These are phyloP conservation scores for Saccharomycopsis babjevae DNA, from an alignment of 805 yeast genomes.

Conservation along the genomic window DNA sequence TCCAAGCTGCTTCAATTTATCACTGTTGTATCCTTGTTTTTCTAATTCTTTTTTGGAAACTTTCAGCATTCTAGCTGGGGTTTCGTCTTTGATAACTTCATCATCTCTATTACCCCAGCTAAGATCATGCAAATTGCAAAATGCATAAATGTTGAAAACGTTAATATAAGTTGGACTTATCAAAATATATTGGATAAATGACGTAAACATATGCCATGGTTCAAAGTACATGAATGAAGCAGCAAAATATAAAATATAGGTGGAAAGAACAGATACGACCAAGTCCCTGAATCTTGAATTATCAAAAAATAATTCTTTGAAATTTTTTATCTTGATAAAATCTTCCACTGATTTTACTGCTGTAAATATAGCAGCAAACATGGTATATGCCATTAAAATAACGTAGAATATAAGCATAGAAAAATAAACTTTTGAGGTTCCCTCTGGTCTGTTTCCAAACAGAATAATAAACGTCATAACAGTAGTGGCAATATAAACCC, in stretches of 20 bases:
- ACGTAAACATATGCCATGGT: slow-evolving; percentile 88
- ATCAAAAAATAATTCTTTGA: slow-evolving; percentile 38
- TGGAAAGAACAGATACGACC: slow-evolving; percentile 75
- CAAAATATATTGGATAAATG: slow-evolving; percentile 73
- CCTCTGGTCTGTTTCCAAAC: slow-evolving; percentile 90
- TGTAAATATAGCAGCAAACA: slow-evolving; percentile 77
- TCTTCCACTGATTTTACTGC: slow-evolving; percentile 60
- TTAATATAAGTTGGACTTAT: slow-evolving; percentile 86
- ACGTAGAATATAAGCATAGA: slow-evolving; percentile 76
- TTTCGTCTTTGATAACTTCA: slow-evolving; percentile 24
- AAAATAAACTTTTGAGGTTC: slow-evolving; percentile 70
- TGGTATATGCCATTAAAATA: slow-evolving; percentile 76
- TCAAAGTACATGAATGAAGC: slow-evolving; percentile 78
- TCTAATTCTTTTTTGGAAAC: slow-evolving; percentile 56
- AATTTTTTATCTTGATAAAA: slow-evolving; percentile 29
- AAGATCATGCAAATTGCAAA: slow-evolving; percentile 91
- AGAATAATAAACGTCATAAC: slow-evolving; percentile 82
- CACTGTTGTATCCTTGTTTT: slow-evolving; percentile 58
- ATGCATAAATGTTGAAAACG: slow-evolving; percentile 86
- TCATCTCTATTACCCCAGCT: slow-evolving; percentile 97
- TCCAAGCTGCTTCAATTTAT: slow-evolving; percentile 31
- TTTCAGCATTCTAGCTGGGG: slow-evolving; percentile 5
- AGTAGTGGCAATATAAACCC: slow-evolving; percentile 75
- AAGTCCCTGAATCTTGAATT: slow-evolving; percentile 75
- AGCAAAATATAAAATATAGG: slow-evolving; percentile 69